Conservation (phyloP, 805 yeast species). For the Wilhelminamyces savonicus region DNA sequence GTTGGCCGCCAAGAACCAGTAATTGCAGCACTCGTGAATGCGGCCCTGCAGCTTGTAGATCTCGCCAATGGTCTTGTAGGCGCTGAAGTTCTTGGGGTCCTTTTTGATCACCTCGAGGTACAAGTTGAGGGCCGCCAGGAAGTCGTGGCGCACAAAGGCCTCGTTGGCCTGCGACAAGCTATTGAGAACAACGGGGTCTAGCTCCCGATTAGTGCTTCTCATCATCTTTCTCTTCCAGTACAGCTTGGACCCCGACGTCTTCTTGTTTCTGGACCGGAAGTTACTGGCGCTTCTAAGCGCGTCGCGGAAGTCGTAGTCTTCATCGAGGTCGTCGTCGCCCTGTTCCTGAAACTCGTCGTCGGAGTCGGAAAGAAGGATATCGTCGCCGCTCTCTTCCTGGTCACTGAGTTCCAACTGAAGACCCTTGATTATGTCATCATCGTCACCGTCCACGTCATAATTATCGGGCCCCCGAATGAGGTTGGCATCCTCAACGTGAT, state of each 20-base stretch:
- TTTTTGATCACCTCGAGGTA: conserved; percentile 68
- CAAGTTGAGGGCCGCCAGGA: conserved; percentile 49
- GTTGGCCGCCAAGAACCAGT: conserved; percentile 80
- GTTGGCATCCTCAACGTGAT: too few species aligned
- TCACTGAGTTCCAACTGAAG: too few species aligned
- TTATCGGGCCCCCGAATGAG: too few species aligned
- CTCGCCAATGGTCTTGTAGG: conserved; percentile 85
- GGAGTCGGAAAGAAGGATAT: conserved; percentile 1
- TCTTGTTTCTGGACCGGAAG: conserved; percentile 41
- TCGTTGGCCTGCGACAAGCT: conserved; percentile 71
- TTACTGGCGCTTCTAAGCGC: conserved; percentile 65
- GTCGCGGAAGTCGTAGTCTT: conserved; percentile 47
- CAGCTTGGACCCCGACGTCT: conserved; percentile 28
- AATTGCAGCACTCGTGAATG: conserved; percentile 65
- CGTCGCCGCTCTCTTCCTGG: too few species aligned
- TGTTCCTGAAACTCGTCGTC: conserved; percentile 22
- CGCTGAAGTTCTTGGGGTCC: conserved; percentile 73
- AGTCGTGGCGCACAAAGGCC: conserved; percentile 64
- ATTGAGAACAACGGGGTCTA: conserved; percentile 68
- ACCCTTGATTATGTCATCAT: too few species aligned
- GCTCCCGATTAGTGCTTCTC: conserved; percentile 31
- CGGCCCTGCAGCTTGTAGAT: conserved; percentile 66
- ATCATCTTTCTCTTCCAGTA: conserved; percentile 31
- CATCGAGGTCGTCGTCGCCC: conserved; percentile 34
- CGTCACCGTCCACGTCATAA: too few species aligned